phyloP scores from a whole-genome alignment of 805 yeast genomes.

The Metschnikowia proteae region DNA sequence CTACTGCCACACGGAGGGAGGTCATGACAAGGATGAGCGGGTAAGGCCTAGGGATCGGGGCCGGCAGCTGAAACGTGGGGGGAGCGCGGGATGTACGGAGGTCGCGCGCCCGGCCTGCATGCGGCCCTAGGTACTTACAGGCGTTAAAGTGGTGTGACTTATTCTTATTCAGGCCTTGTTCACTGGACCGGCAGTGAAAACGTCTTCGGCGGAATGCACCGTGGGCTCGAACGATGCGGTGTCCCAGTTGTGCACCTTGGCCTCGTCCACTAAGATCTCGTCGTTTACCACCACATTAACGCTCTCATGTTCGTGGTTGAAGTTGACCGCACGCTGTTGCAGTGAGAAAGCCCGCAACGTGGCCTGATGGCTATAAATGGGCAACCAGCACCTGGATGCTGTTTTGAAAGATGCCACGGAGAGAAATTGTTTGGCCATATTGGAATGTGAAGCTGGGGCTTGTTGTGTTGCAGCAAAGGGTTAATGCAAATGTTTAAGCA shows the following conservation, averaged over 20 bases:
- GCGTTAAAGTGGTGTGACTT: too few species aligned
- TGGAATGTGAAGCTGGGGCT: not conserved
- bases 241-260: slow-evolving; percentile 1
- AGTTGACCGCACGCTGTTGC: slow-evolving; percentile 32
- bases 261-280: slow-evolving; percentile 21
- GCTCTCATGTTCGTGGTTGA: slow-evolving; percentile 28
- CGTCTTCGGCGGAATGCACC: slow-evolving; percentile 39
- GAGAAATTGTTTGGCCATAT: slow-evolving; percentile 28
- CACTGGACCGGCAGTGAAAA: slow-evolving; percentile 43
- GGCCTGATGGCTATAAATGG: slow-evolving; percentile 12
- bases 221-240: slow-evolving; percentile 34
- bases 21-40: too few species aligned
- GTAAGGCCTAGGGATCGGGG: too few species aligned
- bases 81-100: too few species aligned
- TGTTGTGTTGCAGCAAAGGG: too few species aligned
- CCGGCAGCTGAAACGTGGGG: too few species aligned
- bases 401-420: slow-evolving; percentile 37
- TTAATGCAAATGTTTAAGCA: too few species aligned
- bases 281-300: slow-evolving; percentile 35
- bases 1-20: slow-evolving; percentile 62
- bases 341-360: slow-evolving; percentile 33
- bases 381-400: slow-evolving; percentile 42
- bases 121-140: too few species aligned
- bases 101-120: too few species aligned
- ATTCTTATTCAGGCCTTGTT: slow-evolving; percentile 20